Base-by-base conservation (phyloP, 1,284 basidiomycete genomes). In the Anthracocystis panici-leucophaei region DNA sequence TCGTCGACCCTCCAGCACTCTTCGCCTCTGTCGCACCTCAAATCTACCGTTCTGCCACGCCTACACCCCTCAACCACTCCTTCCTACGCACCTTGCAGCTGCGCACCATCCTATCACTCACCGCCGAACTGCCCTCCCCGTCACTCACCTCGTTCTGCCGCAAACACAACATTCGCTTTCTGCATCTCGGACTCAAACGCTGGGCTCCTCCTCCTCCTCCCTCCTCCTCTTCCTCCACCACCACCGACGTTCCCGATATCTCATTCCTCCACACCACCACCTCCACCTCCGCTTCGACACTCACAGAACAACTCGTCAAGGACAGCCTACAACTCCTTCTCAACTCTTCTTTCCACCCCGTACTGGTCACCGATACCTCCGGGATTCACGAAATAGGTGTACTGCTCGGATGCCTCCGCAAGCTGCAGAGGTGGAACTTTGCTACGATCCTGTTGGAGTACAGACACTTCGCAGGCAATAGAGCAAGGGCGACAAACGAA, bases 301-400 rank as follows among this genome's bases (percentile, higher is more conserved):
- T 71, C 20, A 75, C 74, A 23, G 70, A 82, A 46, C 67, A 78
- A 18, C 66, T 81, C 23, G 70, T 82, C 33, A 83, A 84, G 42
- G 81, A 84, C 52, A 70, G 58, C 5, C 65, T 84, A 1, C 73
- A 84, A 12, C 50, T 81, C 50, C 65, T 84, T 2, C 75, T 84
- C 51, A 70, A 77, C 41, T 46, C 61, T 0, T 20, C 56, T 2
- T 63, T 71, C 50, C 78, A 82, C 35, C 82, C 82, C 0, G 55
- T 81, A 3, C 57, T 83, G 5, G 80, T 84, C 16, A 77, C 77
- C n/a, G 82, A 84, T 56, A 76, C 73, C 8, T 70, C 79, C 0
- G 83, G 83, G 0, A 80, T 83, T 12, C 82, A 82, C 53, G 83
- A 84, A 52, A 78, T 79, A 2, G 82, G 82, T 6, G 71, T 82